Evolutionary conservation across 345 rosid genomes (phyloP), one percentile per base, ranked within the genome.

Genomic region (Salix caprea): DNA sequence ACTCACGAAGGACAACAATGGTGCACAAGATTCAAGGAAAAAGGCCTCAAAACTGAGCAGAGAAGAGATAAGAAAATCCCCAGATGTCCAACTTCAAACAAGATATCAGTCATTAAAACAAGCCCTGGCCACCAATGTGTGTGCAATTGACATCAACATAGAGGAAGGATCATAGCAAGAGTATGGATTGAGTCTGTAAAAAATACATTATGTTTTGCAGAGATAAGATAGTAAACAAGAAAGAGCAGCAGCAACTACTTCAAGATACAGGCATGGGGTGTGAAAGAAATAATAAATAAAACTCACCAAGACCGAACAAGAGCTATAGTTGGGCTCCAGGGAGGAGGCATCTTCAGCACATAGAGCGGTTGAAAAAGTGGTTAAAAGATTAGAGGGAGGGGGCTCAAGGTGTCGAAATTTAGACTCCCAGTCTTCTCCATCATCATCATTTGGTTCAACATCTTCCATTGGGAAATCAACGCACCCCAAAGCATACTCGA

Each of bases 401-500:
- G 94, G 91, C 65, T 87, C 89, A n/a, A 95, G 85, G 77, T 78
- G 74, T 73, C 87, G 84, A 79, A 95, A 93, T 34, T 82, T 79
- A 32, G 88, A 81, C 76, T 80, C 87, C 99, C 94, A 91, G 77
- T 90, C 94, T 67, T 83, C 90, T 2, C 54, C 83, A 6, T 71
- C 83, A 3, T 73, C 83, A 3, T 48, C 87, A 73, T 82, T 73
- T 3, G 78, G 76, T 54, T 87, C 97, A 16, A 86, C 81, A 72
- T 89, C 94, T 82, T 93, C 97, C 69, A 84, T 56, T 2, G 97
- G 90, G 39, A 87, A 81, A 75, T 90, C 94, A 6, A 91, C 60
- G n/a, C 67, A 82, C 65, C 85, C 84, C 56, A 90, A 69, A 68
- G 86, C 81, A 61, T 88, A 90, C 76, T 89, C 91, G 68, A 90